phyloP scores from a whole-genome alignment of 2,329 filamentous ascomycete species.

The Colletotrichum abscissum region DNA sequence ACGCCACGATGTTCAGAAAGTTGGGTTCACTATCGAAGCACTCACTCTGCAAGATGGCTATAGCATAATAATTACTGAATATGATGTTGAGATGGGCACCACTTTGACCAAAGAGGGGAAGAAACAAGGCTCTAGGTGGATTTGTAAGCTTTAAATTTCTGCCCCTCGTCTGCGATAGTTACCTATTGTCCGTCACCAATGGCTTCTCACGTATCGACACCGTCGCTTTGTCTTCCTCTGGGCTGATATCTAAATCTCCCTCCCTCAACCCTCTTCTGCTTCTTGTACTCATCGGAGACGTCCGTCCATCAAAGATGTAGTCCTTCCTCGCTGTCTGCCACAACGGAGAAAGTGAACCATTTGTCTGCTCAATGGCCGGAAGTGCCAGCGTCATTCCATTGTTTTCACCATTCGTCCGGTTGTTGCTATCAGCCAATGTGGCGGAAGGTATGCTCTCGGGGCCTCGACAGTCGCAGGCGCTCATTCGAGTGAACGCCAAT shows the following conservation, averaged over 20 bases:
- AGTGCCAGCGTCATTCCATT: not conserved
- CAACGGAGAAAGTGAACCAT: conserved; percentile 7
- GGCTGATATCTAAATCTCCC: rapidly evolving
- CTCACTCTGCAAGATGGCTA: too few relatives aligned
- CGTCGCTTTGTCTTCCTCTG: not conserved
- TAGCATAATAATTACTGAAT: too few relatives aligned
- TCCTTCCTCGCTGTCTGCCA: not conserved
- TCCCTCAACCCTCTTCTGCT: not conserved
- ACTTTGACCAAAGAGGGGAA: too few relatives aligned
- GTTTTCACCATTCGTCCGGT: not conserved
- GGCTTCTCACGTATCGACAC: not conserved
- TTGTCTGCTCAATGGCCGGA: conserved; percentile 23
- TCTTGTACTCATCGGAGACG: not conserved
- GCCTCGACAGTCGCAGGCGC: conserved; percentile 25
- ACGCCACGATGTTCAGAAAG: too few relatives aligned
- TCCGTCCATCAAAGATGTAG: conserved; percentile 3
- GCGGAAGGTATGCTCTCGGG: conserved; percentile 16
- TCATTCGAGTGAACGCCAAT: conserved; percentile 26
- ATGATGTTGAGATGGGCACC: too few relatives aligned
- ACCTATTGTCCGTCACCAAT: not conserved
- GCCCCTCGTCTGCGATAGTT: too few relatives aligned
- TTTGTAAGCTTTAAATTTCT: too few relatives aligned
- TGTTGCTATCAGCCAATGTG: conserved; percentile 2
- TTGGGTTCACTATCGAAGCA: too few relatives aligned
- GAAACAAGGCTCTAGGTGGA: too few relatives aligned